Evolutionary conservation across 257 asterid species (phyloP), one percentile per base, ranked within the genome.

Genomic region (Solanum chmielewskii): DNA sequence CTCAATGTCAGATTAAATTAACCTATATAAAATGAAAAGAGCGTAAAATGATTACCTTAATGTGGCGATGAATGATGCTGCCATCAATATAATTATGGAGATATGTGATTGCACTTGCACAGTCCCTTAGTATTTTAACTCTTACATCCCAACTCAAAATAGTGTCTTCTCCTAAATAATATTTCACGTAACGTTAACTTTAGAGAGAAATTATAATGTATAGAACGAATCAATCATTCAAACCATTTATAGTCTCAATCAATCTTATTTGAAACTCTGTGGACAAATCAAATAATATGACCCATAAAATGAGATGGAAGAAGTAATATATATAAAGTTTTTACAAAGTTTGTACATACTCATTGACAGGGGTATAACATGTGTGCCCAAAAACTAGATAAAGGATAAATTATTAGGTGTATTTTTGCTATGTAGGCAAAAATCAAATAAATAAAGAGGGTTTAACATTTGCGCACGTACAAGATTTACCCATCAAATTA

Each of bases 61-160:
- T 93, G 83, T 94, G 98, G 81, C 93, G 88, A 88, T 95, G 98
- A 88, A 94, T 96, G 29, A 94, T 95, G 94, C 95, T 90, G 42
- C 98, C 98, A 80, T 91, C 95, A 15, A 80, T 86, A 87, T 93
- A 92, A 56, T 88, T 86, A 86, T 95, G 98, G 35, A 95, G 97
- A 89, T 93, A 95, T 62, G 88, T 92, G 78, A 95, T 95, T 85
- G 97, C 98, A 44, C 88, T 87, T 25, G 98, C 95, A 85, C 98
- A 95, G 45, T 93, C 93, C 82, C 95, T 89, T 70, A 95, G 83
- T 87, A 93, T 94, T 60, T 90, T 92, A 56, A 94, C 95, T 89
- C 98, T 92, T 29, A 59, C 85, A 62, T 91, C 91, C 98, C 98
- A 95, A 87, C 91, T 89, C 86, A 95, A 89, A 82, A 85, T 91